phyloP scores from a whole-genome alignment of 2,329 filamentous ascomycete genomes.

The Aspergillus cejpii region DNA sequence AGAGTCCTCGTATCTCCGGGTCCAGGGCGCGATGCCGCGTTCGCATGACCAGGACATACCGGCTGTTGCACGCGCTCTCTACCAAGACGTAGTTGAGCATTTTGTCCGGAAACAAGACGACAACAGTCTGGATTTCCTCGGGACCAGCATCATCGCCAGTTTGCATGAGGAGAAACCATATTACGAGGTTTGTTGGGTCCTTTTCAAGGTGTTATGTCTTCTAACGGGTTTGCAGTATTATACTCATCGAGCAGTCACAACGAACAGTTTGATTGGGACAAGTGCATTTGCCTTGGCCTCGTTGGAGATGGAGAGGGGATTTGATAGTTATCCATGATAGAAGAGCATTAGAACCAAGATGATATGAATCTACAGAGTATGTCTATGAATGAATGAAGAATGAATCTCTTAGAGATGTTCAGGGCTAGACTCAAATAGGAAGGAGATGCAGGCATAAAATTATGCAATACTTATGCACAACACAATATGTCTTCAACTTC shows the following conservation, averaged over 20 bases:
- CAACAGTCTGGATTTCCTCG: not conserved
- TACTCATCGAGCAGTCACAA: not conserved
- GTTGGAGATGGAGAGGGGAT: not conserved
- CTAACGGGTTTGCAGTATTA: not conserved
- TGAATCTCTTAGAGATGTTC: too few relatives aligned
- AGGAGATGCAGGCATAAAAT: too few relatives aligned
- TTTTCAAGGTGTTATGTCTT: not conserved
- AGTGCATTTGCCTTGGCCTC: not conserved
- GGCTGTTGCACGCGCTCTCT: not conserved
- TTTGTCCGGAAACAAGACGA: not conserved
- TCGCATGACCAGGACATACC: not conserved
- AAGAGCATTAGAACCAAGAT: too few relatives aligned
- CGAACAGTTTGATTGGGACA: conserved; percentile 1
- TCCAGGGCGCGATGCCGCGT: not conserved
- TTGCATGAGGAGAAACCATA: not conserved
- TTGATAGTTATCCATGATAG: not conserved
- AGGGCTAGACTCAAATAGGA: too few relatives aligned
- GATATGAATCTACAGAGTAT: too few relatives aligned
- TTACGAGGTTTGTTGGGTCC: not conserved
- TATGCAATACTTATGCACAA: too few relatives aligned
- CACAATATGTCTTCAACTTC: too few relatives aligned
- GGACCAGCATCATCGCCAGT: not conserved
- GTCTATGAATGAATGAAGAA: too few relatives aligned
- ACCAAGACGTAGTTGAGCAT: not conserved
- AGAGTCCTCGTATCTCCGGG: not conserved